phyloP scores from a whole-genome alignment of 768 basidiomycete genomes.

The Mycena venus region DNA sequence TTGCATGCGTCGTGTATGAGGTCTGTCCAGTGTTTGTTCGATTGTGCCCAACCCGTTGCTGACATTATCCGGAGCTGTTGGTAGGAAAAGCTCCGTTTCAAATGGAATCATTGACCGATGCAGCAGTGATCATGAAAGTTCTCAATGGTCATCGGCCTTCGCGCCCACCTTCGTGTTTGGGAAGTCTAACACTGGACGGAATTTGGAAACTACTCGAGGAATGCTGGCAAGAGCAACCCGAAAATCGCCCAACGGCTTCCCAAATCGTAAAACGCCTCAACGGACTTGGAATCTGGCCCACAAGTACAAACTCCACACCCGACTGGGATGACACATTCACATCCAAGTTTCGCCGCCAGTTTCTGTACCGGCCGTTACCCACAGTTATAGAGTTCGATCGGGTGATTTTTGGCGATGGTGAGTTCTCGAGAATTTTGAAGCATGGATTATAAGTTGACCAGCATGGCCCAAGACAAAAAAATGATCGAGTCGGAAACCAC shows the following conservation, averaged over 20 bases:
- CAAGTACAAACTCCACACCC: not conserved
- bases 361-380: not conserved
- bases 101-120: not conserved
- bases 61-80: not conserved
- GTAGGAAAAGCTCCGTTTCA: slow-evolving; percentile 7
- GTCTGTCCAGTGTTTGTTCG: slow-evolving; percentile 23
- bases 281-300: slow-evolving; percentile 6
- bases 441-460: not conserved
- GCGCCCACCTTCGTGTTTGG: not conserved
- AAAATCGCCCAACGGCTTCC: not conserved
- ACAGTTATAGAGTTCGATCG: not conserved
- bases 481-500: no score
- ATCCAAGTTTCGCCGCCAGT: not conserved
- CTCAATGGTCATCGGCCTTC: slow-evolving; percentile 6
- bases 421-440: not conserved
- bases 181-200: not conserved
- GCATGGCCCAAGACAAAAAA: no score
- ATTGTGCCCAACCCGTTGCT: not conserved
- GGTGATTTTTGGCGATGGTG: not conserved
- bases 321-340: slow-evolving; percentile 3
- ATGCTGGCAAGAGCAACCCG: not conserved
- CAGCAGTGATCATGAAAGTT: not conserved
- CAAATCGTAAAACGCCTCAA: not conserved
- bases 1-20: slow-evolving; percentile 55
- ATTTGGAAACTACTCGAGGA: slow-evolving; percentile 10